Evolutionary conservation across 495 filamentous ascomycete genomes (phyloP), one percentile per base, ranked within the genome.

Genomic region (Penicillium soppii): DNA sequence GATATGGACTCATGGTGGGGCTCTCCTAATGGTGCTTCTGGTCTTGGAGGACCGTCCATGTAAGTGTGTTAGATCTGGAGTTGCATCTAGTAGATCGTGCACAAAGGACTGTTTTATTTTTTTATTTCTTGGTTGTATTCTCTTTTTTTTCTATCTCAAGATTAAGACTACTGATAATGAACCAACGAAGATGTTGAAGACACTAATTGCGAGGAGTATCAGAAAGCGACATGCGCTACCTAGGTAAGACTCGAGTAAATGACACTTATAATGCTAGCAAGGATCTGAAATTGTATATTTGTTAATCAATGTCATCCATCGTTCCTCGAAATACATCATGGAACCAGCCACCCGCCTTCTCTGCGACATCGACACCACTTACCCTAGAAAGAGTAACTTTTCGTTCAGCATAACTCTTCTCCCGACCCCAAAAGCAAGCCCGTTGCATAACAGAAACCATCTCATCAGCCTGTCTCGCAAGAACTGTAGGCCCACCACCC

Each of bases 1-100:
- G 70, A 71, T 56, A 64, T 73, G 13, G 70, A 72, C 27, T 56
- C 64, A 1, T 76, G 73, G 73, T 74, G 73, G 73, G 63, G 22
- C 10, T 10, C 37, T 4, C 37, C 9, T 13, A 40, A 40, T n/a
- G 20, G 22, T 40, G 9, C 37, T 8, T 9, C 37, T 7, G 37
- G 20, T 23, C 9, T 40, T 6, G 37, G 37, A 22, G 37, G 37
- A 22, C 17, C 37, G 0, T n/a, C 32, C 16, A n/a, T 40, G 21
- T 40, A 40, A 40, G 13, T 21, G 37, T 12, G 6, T 7, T 17
- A 22, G 37, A 9, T 2, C 12, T 23, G 37, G 37, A 13, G 37
- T 40, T n/a, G n/a, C n/a, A n/a, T n/a, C n/a, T n/a, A n/a, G n/a
- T n/a, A n/a, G n/a, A n/a, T n/a, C n/a, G n/a, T n/a, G n/a, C n/a